Evolutionary conservation across 2,329 filamentous ascomycete species (phyloP), one percentile per base, ranked within the genome.

Genomic region (Xylaria digitata): DNA sequence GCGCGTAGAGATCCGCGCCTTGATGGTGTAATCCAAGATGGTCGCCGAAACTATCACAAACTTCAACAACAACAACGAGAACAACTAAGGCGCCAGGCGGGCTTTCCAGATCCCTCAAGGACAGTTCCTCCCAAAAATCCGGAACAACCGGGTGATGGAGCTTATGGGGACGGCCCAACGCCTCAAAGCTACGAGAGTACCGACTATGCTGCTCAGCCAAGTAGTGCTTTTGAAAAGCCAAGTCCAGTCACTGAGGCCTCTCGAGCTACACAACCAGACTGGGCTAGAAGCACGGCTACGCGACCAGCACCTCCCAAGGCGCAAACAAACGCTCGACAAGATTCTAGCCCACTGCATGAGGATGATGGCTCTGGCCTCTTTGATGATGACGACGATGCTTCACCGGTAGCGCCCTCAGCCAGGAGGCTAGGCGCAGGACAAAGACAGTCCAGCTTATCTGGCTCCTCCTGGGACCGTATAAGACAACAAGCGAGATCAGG

Each of bases 391-490:
- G 72, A 83, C 43, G 82, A 84, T 62, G 82, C 80, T 43, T 85
- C 83, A 1, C 83, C 83, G 26, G 70, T 83, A 11, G 75, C 82
- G 7, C 50, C 76, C 17, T 73, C 80, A 7, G 64, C 75, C 13
- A 74, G 71, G 34, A 66, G 58, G 40, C 61, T 67, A 9, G 72
- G 74, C 23, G 43, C 56, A 48, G 69, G 71, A 21, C 72, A 75
- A 56, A 34, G 60, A 9, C 62, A 42, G 42, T 55, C 67, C 19
- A 26, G 64, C 7, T 67, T 69, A 59, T 66, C 73, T 8, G 75
- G 77, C 32, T 83, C 82, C 4, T 67, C 82, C 2, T 85, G 83
- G 83, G 82, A 83, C 32, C 80, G 82, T 32, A 63, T 85, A 42
- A 80, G 83, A 43, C 78, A 81, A 53, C 77, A 82, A 66, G 64